Conservation (phyloP, 2,329 filamentous ascomycete species). For the Mycosphaerelloides madeirae region DNA sequence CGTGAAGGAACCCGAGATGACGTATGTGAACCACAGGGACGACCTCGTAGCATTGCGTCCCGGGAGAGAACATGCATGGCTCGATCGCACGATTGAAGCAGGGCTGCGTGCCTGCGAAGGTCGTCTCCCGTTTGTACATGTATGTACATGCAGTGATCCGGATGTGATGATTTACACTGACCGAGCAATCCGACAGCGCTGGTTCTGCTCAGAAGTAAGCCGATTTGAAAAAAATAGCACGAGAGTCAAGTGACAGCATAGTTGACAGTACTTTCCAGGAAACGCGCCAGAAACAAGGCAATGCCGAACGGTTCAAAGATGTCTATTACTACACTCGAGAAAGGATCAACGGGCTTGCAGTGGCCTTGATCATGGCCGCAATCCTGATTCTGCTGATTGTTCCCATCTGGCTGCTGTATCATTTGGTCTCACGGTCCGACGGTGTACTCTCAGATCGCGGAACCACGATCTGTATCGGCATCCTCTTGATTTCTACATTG, state of each 20-base stretch:
- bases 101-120: too few species aligned
- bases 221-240: too few species aligned
- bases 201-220: too few species aligned
- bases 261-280: too few species aligned
- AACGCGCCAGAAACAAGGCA: not conserved
- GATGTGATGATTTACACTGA: too few species aligned
- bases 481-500: conserved; percentile 24
- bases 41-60: conserved; percentile 38
- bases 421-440: conserved; percentile 16
- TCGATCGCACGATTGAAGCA: conserved; percentile 36
- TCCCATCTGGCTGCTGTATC: conserved; percentile 27
- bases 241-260: too few species aligned
- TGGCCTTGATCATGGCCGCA: conserved; percentile 20
- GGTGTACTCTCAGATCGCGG: conserved; percentile 7
- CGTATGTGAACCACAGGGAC: conserved; percentile 36
- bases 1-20: conserved; percentile 22
- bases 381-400: conserved; percentile 26
- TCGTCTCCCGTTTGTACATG: too few species aligned
- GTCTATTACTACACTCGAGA: conserved; percentile 21
- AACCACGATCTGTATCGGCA: conserved; percentile 21
- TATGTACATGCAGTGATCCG: too few species aligned
- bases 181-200: too few species aligned
- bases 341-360: conserved; percentile 21
- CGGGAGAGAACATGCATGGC: conserved; percentile 38
- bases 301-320: not conserved